Conservation (phyloP, 2,329 filamentous ascomycete species). For the Penicillium frequentans region DNA sequence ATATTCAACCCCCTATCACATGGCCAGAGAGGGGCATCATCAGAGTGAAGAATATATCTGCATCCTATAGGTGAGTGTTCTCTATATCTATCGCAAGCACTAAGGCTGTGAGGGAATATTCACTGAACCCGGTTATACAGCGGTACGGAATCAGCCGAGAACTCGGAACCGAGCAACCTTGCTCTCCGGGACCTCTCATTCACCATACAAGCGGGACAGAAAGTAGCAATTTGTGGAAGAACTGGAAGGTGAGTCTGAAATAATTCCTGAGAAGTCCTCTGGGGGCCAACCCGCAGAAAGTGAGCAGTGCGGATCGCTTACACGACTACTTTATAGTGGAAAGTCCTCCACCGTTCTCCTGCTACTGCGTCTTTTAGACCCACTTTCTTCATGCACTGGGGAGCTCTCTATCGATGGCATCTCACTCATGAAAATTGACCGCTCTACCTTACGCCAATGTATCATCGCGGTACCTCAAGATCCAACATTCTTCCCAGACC, state of each 20-base stretch:
- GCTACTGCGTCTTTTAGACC: neutral
- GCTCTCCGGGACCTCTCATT: neutral
- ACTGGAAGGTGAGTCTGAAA: conserved; percentile 8
- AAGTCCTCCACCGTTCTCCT: neutral
- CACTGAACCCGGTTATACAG: neutral
- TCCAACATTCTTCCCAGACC: neutral
- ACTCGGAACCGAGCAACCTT: neutral
- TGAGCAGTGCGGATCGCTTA: neutral
- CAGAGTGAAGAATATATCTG: neutral
- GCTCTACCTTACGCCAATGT: neutral
- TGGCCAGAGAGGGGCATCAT: neutral
- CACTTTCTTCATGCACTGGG: neutral
- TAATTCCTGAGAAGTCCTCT: neutral
- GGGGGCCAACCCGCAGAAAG: neutral
- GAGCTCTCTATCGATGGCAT: neutral
- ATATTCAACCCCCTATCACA: neutral
- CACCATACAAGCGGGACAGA: neutral
- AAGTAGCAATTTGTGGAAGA: conserved; percentile 9
- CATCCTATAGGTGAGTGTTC: neutral
- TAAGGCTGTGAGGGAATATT: neutral
- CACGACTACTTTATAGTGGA: neutral
- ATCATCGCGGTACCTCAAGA: neutral
- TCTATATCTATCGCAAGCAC: neutral
- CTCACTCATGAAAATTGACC: neutral
- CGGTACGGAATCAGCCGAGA: neutral